Evolutionary conservation across 148 eudicot genomes (phyloP).

Genomic region (Rhododendron williamsianum): DNA sequence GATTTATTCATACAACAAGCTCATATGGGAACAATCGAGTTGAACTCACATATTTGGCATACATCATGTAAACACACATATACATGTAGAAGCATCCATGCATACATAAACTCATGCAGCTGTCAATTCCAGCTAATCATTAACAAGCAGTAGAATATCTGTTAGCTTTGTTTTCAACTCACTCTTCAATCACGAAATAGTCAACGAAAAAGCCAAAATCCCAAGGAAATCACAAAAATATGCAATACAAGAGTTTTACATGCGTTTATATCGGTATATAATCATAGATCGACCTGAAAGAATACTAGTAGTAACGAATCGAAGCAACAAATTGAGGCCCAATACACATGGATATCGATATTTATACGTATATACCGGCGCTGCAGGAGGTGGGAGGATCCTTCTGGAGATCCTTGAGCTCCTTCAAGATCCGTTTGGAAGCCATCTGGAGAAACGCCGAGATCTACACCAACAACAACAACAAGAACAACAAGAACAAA

Average conservation of each 20-base stretch:
- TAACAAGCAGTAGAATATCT: background rate
- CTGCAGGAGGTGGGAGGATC: conserved; percentile 80
- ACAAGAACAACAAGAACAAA: background rate
- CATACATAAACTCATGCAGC: background rate
- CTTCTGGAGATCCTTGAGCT: conserved; percentile 83
- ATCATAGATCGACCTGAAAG: background rate
- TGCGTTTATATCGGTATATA: background rate
- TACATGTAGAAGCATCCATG: background rate
- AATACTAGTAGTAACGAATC: background rate
- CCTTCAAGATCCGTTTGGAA: conserved; percentile 75
- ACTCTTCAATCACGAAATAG: background rate
- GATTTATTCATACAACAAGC: background rate
- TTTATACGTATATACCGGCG: conserved; percentile 34
- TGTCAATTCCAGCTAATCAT: background rate
- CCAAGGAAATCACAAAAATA: background rate
- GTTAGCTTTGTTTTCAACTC: background rate
- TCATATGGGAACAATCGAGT: background rate
- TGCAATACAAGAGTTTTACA: background rate
- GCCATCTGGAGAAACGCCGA: conserved; percentile 35
- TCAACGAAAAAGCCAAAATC: background rate
- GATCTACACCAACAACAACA: background rate
- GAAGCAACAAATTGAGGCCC: background rate
- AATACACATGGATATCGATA: background rate
- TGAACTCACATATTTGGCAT: no score
- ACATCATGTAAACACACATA: background rate